These are phyloP conservation scores for Metschnikowia henanensis DNA, from an alignment of 805 yeast species.

Conservation along the genomic window DNA sequence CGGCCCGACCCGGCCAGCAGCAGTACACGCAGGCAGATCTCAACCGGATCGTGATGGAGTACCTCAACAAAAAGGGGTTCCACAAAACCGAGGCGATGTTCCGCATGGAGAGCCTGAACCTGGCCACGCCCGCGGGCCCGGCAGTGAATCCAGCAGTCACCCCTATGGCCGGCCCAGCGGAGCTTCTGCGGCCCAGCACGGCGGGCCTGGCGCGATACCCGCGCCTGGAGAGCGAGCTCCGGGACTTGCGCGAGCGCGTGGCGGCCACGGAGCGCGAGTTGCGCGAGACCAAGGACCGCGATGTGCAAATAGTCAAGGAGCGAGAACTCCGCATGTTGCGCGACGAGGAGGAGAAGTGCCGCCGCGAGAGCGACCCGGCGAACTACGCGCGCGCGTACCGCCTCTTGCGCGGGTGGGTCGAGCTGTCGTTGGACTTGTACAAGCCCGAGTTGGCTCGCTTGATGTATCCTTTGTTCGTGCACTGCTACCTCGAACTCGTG, in stretches of 20 bases:
- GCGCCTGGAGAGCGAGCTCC: conserved; percentile 32
- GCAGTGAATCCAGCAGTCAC: conserved; percentile 48
- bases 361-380: conserved; percentile 60
- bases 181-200: conserved; percentile 19
- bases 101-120: conserved; percentile 77
- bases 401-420: conserved; percentile 84
- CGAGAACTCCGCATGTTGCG: conserved; percentile 37
- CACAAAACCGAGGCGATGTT: conserved; percentile 93
- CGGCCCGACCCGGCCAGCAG: conserved; percentile 23
- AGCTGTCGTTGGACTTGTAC: conserved; percentile 86
- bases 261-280: conserved; percentile 36
- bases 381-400: conserved; percentile 79
- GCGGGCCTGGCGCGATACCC: conserved; percentile 23
- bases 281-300: conserved; percentile 40
- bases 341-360: conserved; percentile 44
- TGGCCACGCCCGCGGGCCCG: conserved; percentile 51
- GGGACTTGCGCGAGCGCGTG: conserved; percentile 37
- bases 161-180: conserved; percentile 34
- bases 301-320: conserved; percentile 37
- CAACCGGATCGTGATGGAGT: conserved; percentile 89
- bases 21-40: conserved; percentile 82
- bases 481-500: conserved; percentile 79
- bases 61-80: conserved; percentile 90
- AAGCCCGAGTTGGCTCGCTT: conserved; percentile 83
- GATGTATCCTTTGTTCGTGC: conserved; percentile 90